Evolutionary conservation across 805 yeast species (phyloP), one percentile per base, ranked within the genome.

Genomic region (Pichia heedii): DNA sequence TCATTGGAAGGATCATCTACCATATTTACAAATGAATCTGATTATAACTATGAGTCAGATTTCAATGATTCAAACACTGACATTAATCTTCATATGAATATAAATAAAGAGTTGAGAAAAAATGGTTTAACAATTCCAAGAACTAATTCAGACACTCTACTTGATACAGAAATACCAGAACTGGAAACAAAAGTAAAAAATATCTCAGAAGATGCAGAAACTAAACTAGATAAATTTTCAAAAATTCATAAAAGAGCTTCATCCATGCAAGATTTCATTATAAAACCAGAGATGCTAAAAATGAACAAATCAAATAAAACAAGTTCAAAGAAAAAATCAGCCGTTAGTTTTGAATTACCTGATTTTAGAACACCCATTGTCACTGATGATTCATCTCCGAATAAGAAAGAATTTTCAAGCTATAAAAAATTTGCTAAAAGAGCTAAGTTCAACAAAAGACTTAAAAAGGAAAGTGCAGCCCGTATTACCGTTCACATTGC

Each of bases 401-500:
- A 49, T 43, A 46, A 41, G 33, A 33, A 40, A 26, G 45, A 33
- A 13, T 4, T 37, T 12, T 12, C n/a, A 32, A 45, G 47, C 3
- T 41, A 36, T 27, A 38, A 42, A 32, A 39, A 22, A 27, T 51
- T 71, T 35, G 56, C 46, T 43, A 55, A 42, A 43, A 44, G 46
- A 40, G 46, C 44, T 34, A 53, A 42, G 39, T 42, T 42, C 24
- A 48, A 41, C 62, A 65, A 50, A 53, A 66, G 47, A 58, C 45
- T 51, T 33, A 67, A 50, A 60, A 63, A 52, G 32, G 70, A 68
- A 39, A 68, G 67, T 27, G 62, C 69, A 42, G 89, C 90, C 27
- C 79, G 84, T 44, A 89, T 89, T 54, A 90, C 97, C 0, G 94
- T 90, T 12, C 97, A 90, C 58, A 85, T 89, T 53, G 93, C 95